Conservation (phyloP, 257 asterid species). For the Gynochthodes officinalis region DNA sequence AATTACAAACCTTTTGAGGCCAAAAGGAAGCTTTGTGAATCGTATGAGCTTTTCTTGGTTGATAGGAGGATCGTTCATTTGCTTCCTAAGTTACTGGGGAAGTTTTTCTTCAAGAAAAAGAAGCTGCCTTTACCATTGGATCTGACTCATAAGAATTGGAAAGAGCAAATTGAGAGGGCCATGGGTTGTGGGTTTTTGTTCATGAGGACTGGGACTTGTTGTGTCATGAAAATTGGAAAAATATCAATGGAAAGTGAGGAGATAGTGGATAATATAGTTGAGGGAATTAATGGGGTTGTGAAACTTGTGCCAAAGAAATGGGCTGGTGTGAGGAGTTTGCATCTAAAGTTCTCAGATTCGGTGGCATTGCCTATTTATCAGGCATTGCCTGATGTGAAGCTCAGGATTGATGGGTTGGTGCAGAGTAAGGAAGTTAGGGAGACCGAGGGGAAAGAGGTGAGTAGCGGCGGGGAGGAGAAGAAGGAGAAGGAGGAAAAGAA, state of each 20-base stretch:
- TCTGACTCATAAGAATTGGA: conserved; percentile 57
- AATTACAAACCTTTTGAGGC: conserved; percentile 79
- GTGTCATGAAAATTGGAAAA: conserved; percentile 74
- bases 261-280: conserved; percentile 60
- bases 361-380: conserved; percentile 79
- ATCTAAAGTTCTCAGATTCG: conserved; percentile 68
- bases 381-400: conserved; percentile 71
- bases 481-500: conserved; percentile 30
- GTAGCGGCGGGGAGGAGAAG: conserved; percentile 21
- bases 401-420: conserved; percentile 60
- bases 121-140: conserved; percentile 86
- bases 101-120: conserved; percentile 72
- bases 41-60: conserved; percentile 67
- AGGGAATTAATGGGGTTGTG: conserved; percentile 48
- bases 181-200: conserved; percentile 56
- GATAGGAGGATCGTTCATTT: conserved; percentile 77
- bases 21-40: conserved; percentile 69
- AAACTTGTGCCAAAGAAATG: conserved; percentile 63
- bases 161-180: conserved; percentile 63
- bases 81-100: conserved; percentile 81
- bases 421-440: conserved; percentile 21
- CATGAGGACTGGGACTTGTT: conserved; percentile 75
- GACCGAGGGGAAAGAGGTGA: conserved; percentile 32
- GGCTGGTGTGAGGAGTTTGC: conserved; percentile 90
- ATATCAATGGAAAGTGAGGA: conserved; percentile 56